Percentiles rank a stretch among this genome's conserved stretches.
Conservation (phyloP, 1,284 basidiomycete genomes). For the Farysia itapuensis region DNA sequence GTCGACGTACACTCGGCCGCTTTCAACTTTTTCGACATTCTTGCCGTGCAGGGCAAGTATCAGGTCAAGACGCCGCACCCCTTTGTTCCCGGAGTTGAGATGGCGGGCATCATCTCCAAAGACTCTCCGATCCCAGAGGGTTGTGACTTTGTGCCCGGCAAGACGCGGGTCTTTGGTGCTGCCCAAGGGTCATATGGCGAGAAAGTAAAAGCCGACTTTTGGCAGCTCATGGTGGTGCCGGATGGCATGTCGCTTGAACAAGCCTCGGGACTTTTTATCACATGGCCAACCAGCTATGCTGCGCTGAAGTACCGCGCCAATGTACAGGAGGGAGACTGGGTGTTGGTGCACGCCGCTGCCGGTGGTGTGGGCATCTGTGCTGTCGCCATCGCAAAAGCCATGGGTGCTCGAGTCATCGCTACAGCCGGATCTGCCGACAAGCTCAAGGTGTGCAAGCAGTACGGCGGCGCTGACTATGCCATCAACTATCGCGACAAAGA, state of each 20-base stretch:
- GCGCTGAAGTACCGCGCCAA: constrained; percentile 46
- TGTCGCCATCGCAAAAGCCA: constrained; percentile 54
- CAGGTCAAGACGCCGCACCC: constrained; percentile 53
- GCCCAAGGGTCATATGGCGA: constrained; percentile 79
- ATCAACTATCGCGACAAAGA: constrained; percentile 53
- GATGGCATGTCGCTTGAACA: constrained; percentile 70
- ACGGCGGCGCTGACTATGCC: constrained; percentile 49
- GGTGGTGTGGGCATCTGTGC: constrained; percentile 80
- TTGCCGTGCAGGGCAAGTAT: constrained; percentile 51
- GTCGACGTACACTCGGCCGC: constrained; percentile 62
- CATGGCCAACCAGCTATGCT: constrained; percentile 54
- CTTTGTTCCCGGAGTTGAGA: constrained; percentile 64
- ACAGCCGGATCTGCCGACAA: constrained; percentile 50
- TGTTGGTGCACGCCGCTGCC: constrained; percentile 53
- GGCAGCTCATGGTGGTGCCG: constrained; percentile 68
- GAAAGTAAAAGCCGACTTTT: constrained; percentile 41
- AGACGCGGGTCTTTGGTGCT: constrained; percentile 87
- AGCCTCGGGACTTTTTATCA: constrained; percentile 63
- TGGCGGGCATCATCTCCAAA: constrained; percentile 75
- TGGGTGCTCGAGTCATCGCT: constrained; percentile 53
- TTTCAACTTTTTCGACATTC: constrained; percentile 54
- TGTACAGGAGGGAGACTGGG: constrained; percentile 43
- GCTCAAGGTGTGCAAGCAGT: constrained; percentile 41
- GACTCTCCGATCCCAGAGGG: constrained; percentile 78
- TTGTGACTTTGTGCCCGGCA: constrained; percentile 76